These are phyloP conservation scores for Vitis hybrid DNA, from an alignment of 177 flowering plant species.

Conservation along the genomic window DNA sequence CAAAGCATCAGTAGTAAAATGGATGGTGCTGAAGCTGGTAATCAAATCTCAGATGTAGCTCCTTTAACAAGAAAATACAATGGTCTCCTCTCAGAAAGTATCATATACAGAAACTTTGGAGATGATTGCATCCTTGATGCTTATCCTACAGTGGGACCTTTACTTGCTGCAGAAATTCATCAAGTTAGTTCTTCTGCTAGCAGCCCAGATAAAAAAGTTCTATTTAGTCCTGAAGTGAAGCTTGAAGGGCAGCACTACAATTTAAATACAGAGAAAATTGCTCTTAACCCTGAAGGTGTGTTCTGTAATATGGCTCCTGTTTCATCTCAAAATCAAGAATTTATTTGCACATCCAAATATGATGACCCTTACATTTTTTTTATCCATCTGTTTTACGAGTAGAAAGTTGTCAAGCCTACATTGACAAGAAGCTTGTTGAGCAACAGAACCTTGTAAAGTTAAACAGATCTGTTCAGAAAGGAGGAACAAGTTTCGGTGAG, in stretches of 20 bases:
- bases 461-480: constrained; percentile 12
- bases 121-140: constrained; percentile 21
- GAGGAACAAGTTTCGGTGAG: constrained; percentile 12
- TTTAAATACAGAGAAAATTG: constrained; percentile 11
- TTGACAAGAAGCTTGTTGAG: constrained; percentile 18
- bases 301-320: constrained; percentile 2
- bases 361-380: neutral
- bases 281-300: constrained; percentile 13
- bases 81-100: constrained; percentile 43
- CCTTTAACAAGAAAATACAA: constrained; percentile 9
- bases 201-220: constrained; percentile 11
- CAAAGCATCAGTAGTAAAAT: constrained; percentile 15
- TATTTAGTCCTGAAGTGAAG: constrained; percentile 14
- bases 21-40: constrained; percentile 8
- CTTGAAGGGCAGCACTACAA: constrained; percentile 14
- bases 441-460: constrained; percentile 12
- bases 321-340: constrained; percentile 15
- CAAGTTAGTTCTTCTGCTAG: constrained; percentile 16
- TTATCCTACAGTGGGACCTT: constrained; percentile 13
- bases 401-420: constrained; percentile 11
- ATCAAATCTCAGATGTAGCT: constrained; percentile 10
- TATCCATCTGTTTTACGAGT: constrained; percentile 16
- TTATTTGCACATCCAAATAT: constrained; percentile 12
- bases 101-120: constrained; percentile 26
- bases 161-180: constrained; percentile 12